A percentile compares a stretch with the other conserved stretches of the same genome.
Evolutionary conservation across 2,329 filamentous ascomycete genomes (phyloP).

Genomic region (Beauveria sp.): DNA sequence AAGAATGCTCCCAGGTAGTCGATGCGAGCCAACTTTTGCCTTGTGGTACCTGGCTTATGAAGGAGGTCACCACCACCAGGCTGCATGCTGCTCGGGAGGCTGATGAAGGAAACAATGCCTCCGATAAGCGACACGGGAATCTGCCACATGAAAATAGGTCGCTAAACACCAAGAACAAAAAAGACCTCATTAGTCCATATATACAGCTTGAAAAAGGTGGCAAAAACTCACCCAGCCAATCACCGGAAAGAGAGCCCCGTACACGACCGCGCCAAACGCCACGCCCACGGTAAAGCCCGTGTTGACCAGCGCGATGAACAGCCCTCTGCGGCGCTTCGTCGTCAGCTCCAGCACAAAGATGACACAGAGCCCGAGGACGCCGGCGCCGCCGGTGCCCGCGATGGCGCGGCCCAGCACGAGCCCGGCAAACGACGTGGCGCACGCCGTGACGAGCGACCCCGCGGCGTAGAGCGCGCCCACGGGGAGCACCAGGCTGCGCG

Average conservation of each 20-base stretch:
- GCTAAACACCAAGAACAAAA: slow-evolving; percentile 30
- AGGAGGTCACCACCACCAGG: slow-evolving; percentile 4
- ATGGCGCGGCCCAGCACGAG: slow-evolving; percentile 65
- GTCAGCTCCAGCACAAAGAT: slow-evolving; percentile 72
- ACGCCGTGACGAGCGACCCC: slow-evolving; percentile 58
- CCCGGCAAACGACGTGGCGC: slow-evolving; percentile 46
- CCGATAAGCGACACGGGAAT: slow-evolving; percentile 54
- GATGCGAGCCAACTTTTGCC: slow-evolving; percentile 53
- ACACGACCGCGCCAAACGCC: slow-evolving; percentile 62
- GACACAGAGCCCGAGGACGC: slow-evolving; percentile 64
- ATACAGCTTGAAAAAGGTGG: not conserved
- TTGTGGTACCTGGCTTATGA: slow-evolving; percentile 23
- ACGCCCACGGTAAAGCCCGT: slow-evolving; percentile 64
- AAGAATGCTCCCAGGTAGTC: slow-evolving; percentile 67
- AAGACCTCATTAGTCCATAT: not conserved
- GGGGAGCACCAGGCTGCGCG: slow-evolving; percentile 55
- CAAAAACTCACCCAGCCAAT: slow-evolving; percentile 59
- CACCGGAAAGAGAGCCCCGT: slow-evolving; percentile 53
- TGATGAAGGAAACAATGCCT: slow-evolving; percentile 55
- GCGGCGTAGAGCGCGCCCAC: slow-evolving; percentile 50
- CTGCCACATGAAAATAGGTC: slow-evolving; percentile 67
- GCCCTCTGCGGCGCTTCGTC: slow-evolving; percentile 56
- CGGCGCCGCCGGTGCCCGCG: slow-evolving; percentile 61
- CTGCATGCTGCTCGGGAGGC: slow-evolving; percentile 45
- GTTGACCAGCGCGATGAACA: slow-evolving; percentile 70